Evolutionary conservation across 306 rosid species (phyloP).

Genomic region (Castanea crenata): DNA sequence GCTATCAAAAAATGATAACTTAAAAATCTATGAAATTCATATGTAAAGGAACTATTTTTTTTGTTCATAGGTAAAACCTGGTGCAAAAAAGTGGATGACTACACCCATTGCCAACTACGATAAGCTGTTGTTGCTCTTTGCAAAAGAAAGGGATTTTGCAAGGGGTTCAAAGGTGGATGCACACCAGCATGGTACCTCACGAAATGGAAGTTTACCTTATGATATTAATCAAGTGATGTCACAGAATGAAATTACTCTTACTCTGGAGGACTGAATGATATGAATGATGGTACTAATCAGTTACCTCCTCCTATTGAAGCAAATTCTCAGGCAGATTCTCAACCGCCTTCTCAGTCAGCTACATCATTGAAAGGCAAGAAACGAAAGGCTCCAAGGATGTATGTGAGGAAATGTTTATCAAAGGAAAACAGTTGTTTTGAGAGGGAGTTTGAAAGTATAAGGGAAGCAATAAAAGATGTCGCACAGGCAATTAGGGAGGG

Average conservation of each 20-base stretch:
- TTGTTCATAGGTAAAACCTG: constrained; percentile 17
- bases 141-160: constrained; percentile 5
- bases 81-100: constrained; percentile 30
- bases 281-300: constrained; percentile 13
- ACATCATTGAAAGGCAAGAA: constrained; percentile 15
- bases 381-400: constrained; percentile 2
- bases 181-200: neutral
- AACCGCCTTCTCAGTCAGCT: constrained; percentile 16
- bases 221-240: constrained; percentile 1
- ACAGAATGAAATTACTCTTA: constrained; percentile 11
- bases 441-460: constrained; percentile 22
- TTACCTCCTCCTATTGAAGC: constrained; percentile 11
- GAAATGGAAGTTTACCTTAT: neutral
- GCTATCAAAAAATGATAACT: too few relatives aligned
- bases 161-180: neutral
- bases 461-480: constrained; percentile 22
- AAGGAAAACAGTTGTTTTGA: neutral
- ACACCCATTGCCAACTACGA: constrained; percentile 28
- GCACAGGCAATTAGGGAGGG: constrained; percentile 30
- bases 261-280: constrained; percentile 23
- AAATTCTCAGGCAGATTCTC: constrained; percentile 19
- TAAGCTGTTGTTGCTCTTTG: constrained; percentile 21
- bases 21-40: too few relatives aligned
- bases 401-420: neutral
- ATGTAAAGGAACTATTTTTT: neutral